phyloP scores from a whole-genome alignment of 768 basidiomycete genomes.

The Terana coerulea region DNA sequence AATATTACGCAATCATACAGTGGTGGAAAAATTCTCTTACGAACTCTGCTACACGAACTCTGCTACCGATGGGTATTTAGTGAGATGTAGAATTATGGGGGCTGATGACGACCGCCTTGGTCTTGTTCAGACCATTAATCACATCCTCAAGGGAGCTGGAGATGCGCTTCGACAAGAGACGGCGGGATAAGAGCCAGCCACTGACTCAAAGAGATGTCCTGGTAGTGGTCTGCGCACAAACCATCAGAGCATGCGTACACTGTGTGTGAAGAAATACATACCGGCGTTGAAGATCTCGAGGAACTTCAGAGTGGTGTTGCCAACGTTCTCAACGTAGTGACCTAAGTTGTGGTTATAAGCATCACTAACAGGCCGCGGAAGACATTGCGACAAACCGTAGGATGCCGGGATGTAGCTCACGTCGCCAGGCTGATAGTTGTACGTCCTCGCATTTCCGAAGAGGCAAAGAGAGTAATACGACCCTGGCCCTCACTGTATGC shows the following conservation, averaged over 20 bases:
- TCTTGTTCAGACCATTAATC: slow-evolving; percentile 45
- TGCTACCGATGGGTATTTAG: too few relatives aligned
- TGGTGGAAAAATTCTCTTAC: too few relatives aligned
- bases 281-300: slow-evolving; percentile 54
- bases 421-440: slow-evolving; percentile 20
- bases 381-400: slow-evolving; percentile 41
- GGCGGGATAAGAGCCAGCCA: slow-evolving; percentile 63
- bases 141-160: slow-evolving; percentile 52
- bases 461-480: slow-evolving; percentile 5
- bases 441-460: slow-evolving; percentile 3
- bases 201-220: slow-evolving; percentile 50
- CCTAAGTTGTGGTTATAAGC: slow-evolving; percentile 55
- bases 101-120: slow-evolving; percentile 48
- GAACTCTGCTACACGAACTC: too few relatives aligned
- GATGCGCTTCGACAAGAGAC: slow-evolving; percentile 56
- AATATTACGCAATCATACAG: too few relatives aligned
- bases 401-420: slow-evolving; percentile 51
- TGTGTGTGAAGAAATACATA: slow-evolving; percentile 13
- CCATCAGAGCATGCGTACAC: neutral
- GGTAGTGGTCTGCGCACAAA: slow-evolving; percentile 35
- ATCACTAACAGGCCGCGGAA: slow-evolving; percentile 24
- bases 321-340: slow-evolving; percentile 63
- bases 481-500: neutral
- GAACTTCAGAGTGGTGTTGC: slow-evolving; percentile 49
- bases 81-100: too few relatives aligned